Evolutionary conservation across 2,329 filamentous ascomycete genomes (phyloP), one percentile per base, ranked within the genome.

Genomic region (Mycocentrospora acerina): DNA sequence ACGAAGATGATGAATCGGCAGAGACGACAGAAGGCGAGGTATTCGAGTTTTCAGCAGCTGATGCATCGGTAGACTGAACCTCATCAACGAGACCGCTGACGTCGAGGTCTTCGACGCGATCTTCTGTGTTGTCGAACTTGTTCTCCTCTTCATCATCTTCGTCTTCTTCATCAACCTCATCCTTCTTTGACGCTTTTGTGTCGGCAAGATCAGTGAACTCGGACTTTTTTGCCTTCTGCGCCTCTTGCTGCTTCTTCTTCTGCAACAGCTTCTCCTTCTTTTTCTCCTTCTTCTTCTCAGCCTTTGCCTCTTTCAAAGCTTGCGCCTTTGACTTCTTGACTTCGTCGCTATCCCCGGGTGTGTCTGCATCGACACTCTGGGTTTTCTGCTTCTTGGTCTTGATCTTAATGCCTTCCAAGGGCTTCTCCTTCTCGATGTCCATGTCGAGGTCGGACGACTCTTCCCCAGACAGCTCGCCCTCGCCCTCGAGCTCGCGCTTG

Each of bases 401-500:
- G 29, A 17, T 53, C 53, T 65, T 69, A 49, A 68, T 53, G 18
- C 67, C 62, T 37, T 70, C 59, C 3, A 64, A 48, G 8, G 68
- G 68, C 42, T 63, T 65, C 43, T 69, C 63, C 33, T 59, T 66
- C 30, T 60, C 59, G 14, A 64, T 57, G 14, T 63, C 56, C 41
- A 65, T 55, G 44, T 64, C 60, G 10, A 62, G 49, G 29, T 66
- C 64, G 15, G 60, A 65, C 22, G 60, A 62, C 28, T 49, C 49
- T 17, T 49, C 49, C 34, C 49, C 53, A 4, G 53, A 59, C n/a
- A 50, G 37, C 13, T 24, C 37, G 25, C 40, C 43, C 19, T 83
- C 71, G 48, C 85, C 81, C 37, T 82, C 80, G 18, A 86, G 75
- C 71, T 95, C 71, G 18, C 73, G 67, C 59, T 75, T 95, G 43